Conservation (phyloP, 805 yeast species). For the Henningerozyma blattae region DNA sequence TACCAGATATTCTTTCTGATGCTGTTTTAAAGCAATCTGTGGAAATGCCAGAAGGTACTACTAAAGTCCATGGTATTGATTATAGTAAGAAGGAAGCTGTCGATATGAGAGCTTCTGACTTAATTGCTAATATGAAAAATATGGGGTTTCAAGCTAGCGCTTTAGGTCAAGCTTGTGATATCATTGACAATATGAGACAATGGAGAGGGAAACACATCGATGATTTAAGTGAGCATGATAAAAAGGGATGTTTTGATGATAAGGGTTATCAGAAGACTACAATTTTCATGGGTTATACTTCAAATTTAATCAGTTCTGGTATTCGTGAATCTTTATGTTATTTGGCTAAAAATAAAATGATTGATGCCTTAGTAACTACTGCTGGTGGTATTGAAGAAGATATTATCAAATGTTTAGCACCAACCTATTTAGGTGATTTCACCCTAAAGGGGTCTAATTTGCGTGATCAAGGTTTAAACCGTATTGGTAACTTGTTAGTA, state of each 20-base stretch:
- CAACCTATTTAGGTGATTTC: constrained; percentile 91
- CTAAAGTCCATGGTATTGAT: constrained; percentile 78
- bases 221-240: constrained; percentile 55
- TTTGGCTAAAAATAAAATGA: constrained; percentile 88
- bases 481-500: constrained; percentile 92
- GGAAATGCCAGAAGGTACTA: constrained; percentile 73
- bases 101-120: constrained; percentile 67
- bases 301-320: constrained; percentile 91
- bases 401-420: constrained; percentile 89
- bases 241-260: constrained; percentile 67
- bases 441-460: constrained; percentile 65
- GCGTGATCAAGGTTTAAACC: constrained; percentile 92
- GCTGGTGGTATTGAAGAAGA: constrained; percentile 99
- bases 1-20: constrained; percentile 72
- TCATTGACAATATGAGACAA: constrained; percentile 79
- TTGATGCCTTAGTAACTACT: constrained; percentile 88
- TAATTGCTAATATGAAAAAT: constrained; percentile 71
- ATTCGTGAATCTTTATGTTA: constrained; percentile 80
- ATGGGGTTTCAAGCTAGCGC: constrained; percentile 98
- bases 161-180: constrained; percentile 79
- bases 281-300: constrained; percentile 90
- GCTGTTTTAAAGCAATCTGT: constrained; percentile 83
- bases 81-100: constrained; percentile 67
- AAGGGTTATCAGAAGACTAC: constrained; percentile 76
- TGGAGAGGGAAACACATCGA: constrained; percentile 83